Conservation (phyloP, 306 rosid species). For the Dryas drummondii region DNA sequence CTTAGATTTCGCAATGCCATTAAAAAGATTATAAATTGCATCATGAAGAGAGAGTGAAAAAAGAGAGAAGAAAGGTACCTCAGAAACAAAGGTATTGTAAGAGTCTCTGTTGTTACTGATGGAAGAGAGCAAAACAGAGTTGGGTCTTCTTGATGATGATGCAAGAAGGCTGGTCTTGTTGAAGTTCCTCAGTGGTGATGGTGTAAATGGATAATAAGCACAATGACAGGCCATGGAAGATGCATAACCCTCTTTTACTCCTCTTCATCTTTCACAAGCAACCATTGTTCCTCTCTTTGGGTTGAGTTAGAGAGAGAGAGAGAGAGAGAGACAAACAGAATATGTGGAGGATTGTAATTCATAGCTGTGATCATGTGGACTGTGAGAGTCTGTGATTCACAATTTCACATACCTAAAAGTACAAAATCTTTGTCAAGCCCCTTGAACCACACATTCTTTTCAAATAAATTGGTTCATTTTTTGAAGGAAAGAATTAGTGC, state of each 20-base stretch:
- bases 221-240: constrained; percentile 86
- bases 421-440: constrained; percentile 40
- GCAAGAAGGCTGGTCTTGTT: constrained; percentile 27
- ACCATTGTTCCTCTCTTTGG: constrained; percentile 44
- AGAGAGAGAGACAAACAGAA: not conserved
- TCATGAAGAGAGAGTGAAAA: not conserved
- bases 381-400: constrained; percentile 21
- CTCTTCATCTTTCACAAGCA: constrained; percentile 58
- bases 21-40: not conserved
- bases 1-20: constrained; percentile 14
- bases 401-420: constrained; percentile 21
- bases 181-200: constrained; percentile 43
- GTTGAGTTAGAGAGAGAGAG: constrained; percentile 3
- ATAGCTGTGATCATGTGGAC: constrained; percentile 45
- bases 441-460: constrained; percentile 51
- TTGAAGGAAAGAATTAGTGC: constrained; percentile 6
- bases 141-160: constrained; percentile 42
- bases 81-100: constrained; percentile 72
- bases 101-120: constrained; percentile 44
- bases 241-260: constrained; percentile 50
- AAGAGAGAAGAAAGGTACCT: constrained; percentile 41
- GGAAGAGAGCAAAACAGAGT: constrained; percentile 50
- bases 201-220: constrained; percentile 51
- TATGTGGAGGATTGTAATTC: constrained; percentile 43
- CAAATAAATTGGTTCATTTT: not conserved